phyloP scores from a whole-genome alignment of 352 stramenopile species.

The Phytophthora litchii region DNA sequence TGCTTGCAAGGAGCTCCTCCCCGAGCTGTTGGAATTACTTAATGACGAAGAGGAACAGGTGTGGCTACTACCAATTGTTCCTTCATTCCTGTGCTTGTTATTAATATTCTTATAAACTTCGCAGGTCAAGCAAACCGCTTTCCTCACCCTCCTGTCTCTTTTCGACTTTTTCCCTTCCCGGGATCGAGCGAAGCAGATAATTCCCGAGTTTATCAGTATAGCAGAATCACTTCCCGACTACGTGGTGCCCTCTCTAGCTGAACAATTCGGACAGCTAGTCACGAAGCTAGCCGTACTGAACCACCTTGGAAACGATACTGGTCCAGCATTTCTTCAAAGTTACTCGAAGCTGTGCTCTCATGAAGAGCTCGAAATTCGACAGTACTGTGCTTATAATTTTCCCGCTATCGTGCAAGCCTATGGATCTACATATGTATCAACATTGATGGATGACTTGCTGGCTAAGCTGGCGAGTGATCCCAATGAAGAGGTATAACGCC shows the following conservation, averaged over 20 bases:
- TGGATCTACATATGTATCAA: slow-evolving; percentile 51
- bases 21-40: slow-evolving; percentile 75
- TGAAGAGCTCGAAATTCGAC: slow-evolving; percentile 65
- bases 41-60: slow-evolving; percentile 86
- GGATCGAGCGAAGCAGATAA: slow-evolving; percentile 63
- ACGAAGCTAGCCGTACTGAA: slow-evolving; percentile 69
- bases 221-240: slow-evolving; percentile 67
- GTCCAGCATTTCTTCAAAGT: slow-evolving; percentile 58
- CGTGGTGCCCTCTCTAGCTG: slow-evolving; percentile 50
- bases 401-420: slow-evolving; percentile 80
- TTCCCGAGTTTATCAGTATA: slow-evolving; percentile 71
- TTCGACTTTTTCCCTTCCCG: slow-evolving; percentile 70
- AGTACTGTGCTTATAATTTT: slow-evolving; percentile 82
- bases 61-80: neutral
- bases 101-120: neutral
- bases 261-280: slow-evolving; percentile 64
- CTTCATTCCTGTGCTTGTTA: neutral
- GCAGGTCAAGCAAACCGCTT: slow-evolving; percentile 83
- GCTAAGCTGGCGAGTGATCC: slow-evolving; percentile 60
- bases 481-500: slow-evolving; percentile 44
- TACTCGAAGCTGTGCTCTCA: slow-evolving; percentile 64
- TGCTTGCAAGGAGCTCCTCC: slow-evolving; percentile 66
- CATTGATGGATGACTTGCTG: slow-evolving; percentile 78
- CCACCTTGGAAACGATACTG: slow-evolving; percentile 60
- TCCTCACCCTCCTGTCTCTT: slow-evolving; percentile 72